phyloP scores from a whole-genome alignment of 495 filamentous ascomycete species.

The Talaromyces trachyspermus region DNA sequence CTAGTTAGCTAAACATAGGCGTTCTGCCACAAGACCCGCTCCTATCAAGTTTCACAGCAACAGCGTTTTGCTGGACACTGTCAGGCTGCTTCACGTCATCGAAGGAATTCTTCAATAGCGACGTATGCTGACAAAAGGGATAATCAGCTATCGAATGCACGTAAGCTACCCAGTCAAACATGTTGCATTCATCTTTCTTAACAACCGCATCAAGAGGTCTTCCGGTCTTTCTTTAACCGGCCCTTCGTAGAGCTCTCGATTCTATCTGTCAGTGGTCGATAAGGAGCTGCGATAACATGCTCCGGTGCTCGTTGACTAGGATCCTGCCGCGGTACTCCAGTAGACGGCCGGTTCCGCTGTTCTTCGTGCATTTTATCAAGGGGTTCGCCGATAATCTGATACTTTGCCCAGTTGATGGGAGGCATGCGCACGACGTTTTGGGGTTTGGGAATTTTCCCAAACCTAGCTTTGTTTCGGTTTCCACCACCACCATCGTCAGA shows the following conservation, averaged over 20 bases:
- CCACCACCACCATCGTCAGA: constrained; percentile 29
- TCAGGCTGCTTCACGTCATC: too few relatives aligned
- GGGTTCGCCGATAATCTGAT: constrained; percentile 71
- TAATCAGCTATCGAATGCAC: too few relatives aligned
- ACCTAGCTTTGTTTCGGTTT: constrained; percentile 20
- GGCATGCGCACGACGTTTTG: constrained; percentile 81
- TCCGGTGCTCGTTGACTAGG: constrained; percentile 41
- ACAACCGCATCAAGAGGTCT: constrained; percentile 10
- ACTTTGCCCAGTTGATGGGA: constrained; percentile 85
- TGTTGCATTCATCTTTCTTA: constrained; percentile 11
- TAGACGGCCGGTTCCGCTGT: constrained; percentile 55
- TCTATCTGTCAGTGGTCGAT: constrained; percentile 61
- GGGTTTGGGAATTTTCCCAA: constrained; percentile 58
- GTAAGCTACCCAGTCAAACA: constrained; percentile 1
- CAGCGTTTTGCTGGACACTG: too few relatives aligned
- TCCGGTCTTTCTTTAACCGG: constrained; percentile 29
- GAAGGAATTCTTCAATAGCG: too few relatives aligned
- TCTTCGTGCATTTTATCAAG: constrained; percentile 79
- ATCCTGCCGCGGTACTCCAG: constrained; percentile 45
- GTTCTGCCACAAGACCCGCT: too few relatives aligned
- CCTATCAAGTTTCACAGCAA: too few relatives aligned
- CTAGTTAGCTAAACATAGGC: too few relatives aligned
- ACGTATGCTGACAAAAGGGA: too few relatives aligned
- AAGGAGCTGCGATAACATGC: constrained; percentile 62
- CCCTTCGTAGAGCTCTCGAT: constrained; percentile 43